A percentile compares a stretch with the other conserved stretches of the same genome.
These are phyloP conservation scores for Spencermartinsiella ligniputridi DNA, from an alignment of 1,139 yeast genomes.

Conservation along the genomic window DNA sequence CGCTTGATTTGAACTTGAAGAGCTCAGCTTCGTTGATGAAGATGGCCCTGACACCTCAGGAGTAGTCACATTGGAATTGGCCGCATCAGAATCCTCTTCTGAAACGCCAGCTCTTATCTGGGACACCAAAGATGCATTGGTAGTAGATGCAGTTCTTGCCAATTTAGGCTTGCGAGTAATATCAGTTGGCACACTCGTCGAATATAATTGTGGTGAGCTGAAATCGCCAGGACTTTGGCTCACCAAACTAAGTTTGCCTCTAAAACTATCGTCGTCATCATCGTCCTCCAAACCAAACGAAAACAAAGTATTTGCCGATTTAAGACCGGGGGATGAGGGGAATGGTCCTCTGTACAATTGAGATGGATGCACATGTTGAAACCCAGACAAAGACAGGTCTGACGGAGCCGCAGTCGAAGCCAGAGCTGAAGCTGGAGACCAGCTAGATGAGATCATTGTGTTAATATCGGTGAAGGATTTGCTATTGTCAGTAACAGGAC, in stretches of 20 bases:
- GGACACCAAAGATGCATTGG: slow-evolving; percentile 4
- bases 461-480: background rate
- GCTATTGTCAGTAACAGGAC: background rate
- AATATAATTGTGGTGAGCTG: background rate
- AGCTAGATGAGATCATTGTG: slow-evolving; percentile 3
- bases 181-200: background rate
- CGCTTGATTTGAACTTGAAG: slow-evolving; percentile 1
- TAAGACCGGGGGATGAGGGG: slow-evolving; percentile 5
- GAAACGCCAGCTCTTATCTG: slow-evolving; percentile 1
- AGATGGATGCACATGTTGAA: slow-evolving; percentile 25
- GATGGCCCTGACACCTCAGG: slow-evolving; percentile 1
- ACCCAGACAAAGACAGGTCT: slow-evolving; percentile 1
- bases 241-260: background rate
- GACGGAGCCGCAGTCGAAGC: background rate
- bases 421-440: background rate
- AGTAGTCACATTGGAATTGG: background rate
- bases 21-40: slow-evolving; percentile 1
- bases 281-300: slow-evolving; percentile 11
- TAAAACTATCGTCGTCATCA: slow-evolving; percentile 8
- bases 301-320: slow-evolving; percentile 5
- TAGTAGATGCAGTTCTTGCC: slow-evolving; percentile 4
- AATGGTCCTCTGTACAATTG: slow-evolving; percentile 13
- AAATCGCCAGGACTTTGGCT: background rate
- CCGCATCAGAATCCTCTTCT: background rate
- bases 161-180: background rate